Base-by-base conservation (phyloP, 306 rosid genomes). In the Potentilla sterilis region DNA sequence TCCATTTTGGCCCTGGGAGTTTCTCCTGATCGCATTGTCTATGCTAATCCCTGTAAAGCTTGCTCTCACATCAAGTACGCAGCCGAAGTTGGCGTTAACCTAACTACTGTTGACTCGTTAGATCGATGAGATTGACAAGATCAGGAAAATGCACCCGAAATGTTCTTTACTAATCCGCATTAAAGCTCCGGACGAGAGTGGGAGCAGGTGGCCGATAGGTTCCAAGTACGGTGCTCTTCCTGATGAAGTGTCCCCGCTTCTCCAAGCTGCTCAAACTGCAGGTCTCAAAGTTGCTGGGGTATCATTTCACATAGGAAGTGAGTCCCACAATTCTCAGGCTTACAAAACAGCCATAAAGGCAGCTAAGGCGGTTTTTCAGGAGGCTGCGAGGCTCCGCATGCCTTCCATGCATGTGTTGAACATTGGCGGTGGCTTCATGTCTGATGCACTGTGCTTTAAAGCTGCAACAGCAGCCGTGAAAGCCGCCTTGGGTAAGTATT, bases 231-330 rank as follows among this genome's bases (percentile, higher is more conserved):
- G 91, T 1, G 91, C 94, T 1, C 86, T 85, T n/a, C 78, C 59
- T 0, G 86, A 89, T 0, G 94, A 89, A 68, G 48, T 85, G 18
- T 57, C 32, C 0, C 79, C 75, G 48, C 91, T 87, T 28, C 91
- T 87, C 28, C 52, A 59, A 42, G 90, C 81, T 0, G 92, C 91
- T 12, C 74, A 76, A n/a, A 54, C 28, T 2, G 19, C 21, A 0
- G 74, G 78, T 1, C 81, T 89, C 48, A 43, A 68, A 4, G 88
- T 89, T 6, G 32, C 24, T 0, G 94, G 94, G 5, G 94, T 85
- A 1, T 85, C 94, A 4, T 89, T 89, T 75, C 94, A 89, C 43
- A 76, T 89, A 1, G 94, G 94, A 0, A 89, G 91, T 32, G 88
- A 83, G 10, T 89, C 81, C 49, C 79, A 75, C 10, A 77, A 82